phyloP scores from a whole-genome alignment of 352 stramenopile genomes.

The Globisporangium polare region DNA sequence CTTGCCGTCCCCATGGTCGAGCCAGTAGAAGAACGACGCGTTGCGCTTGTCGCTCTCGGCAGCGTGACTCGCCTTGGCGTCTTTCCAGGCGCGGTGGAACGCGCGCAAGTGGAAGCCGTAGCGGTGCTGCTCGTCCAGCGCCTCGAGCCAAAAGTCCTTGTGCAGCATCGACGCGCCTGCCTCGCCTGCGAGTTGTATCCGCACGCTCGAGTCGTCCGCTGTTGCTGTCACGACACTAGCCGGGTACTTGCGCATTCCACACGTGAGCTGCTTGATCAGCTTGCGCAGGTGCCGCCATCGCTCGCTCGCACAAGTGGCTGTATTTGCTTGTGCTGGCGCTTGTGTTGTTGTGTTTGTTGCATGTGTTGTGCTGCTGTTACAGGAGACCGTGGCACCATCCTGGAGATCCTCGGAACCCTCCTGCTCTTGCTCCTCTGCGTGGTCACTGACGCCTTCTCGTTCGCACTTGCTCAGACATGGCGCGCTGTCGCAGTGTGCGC shows the following conservation, averaged over 20 bases:
- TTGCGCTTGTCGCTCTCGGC: conserved; percentile 14
- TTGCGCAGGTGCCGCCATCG: conserved; percentile 33
- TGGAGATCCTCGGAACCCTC: not conserved
- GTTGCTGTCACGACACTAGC: conserved; percentile 1
- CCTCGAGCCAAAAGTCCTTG: conserved; percentile 74
- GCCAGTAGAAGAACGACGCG: conserved; percentile 66
- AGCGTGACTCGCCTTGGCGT: conserved; percentile 24
- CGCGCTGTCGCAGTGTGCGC: too few species aligned
- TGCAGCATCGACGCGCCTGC: conserved; percentile 36
- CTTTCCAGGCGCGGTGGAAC: conserved; percentile 63
- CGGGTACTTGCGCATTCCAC: conserved; percentile 22
- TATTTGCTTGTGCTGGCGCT: not conserved
- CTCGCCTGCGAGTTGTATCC: not conserved
- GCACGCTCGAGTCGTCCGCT: not conserved
- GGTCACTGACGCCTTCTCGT: not conserved
- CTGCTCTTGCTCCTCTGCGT: not conserved
- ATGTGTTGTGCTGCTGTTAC: not conserved
- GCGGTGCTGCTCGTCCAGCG: conserved; percentile 62
- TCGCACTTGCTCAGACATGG: not conserved
- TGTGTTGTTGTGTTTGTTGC: not conserved
- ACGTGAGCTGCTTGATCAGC: conserved; percentile 27
- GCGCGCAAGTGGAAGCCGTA: conserved; percentile 69
- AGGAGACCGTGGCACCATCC: not conserved
- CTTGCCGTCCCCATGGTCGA: conserved; percentile 49
- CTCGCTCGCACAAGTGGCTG: not conserved